Conservation (phyloP, 768 basidiomycete genomes). For the Termitomyces bulborhizus region DNA sequence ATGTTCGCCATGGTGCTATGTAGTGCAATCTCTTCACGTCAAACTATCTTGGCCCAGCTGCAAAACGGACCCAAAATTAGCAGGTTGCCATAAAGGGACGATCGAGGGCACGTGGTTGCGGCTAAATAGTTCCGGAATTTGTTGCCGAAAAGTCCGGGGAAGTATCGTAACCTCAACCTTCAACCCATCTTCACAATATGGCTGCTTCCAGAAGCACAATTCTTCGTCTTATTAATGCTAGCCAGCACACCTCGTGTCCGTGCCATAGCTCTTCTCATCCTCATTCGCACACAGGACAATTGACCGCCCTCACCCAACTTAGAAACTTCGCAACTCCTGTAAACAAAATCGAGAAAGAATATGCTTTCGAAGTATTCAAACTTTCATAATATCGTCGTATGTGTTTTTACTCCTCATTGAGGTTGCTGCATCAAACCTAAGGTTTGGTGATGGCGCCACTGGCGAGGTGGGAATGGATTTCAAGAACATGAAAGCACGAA, state of each 20-base stretch:
- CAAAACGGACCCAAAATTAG: background rate
- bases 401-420: constrained; percentile 19
- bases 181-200: constrained; percentile 24
- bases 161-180: background rate
- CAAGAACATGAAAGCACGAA: constrained; percentile 87
- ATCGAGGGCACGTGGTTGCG: constrained; percentile 7
- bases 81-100: constrained; percentile 4
- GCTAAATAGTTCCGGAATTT: background rate
- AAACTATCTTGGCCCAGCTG: background rate
- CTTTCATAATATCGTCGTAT: background rate
- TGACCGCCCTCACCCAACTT: constrained; percentile 52
- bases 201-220: constrained; percentile 57
- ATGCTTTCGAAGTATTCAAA: constrained; percentile 74
- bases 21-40: background rate
- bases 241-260: constrained; percentile 70
- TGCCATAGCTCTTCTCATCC: constrained; percentile 64
- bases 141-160: constrained; percentile 4
- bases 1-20: background rate
- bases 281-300: constrained; percentile 33
- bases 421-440: constrained; percentile 83
- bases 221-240: constrained; percentile 67
- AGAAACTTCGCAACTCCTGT: constrained; percentile 77
- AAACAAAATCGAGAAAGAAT: constrained; percentile 70
- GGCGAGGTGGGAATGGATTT: constrained; percentile 90
- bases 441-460: constrained; percentile 89